Base-by-base conservation (phyloP, 805 yeast genomes). In the Ogataea trehalophila region DNA sequence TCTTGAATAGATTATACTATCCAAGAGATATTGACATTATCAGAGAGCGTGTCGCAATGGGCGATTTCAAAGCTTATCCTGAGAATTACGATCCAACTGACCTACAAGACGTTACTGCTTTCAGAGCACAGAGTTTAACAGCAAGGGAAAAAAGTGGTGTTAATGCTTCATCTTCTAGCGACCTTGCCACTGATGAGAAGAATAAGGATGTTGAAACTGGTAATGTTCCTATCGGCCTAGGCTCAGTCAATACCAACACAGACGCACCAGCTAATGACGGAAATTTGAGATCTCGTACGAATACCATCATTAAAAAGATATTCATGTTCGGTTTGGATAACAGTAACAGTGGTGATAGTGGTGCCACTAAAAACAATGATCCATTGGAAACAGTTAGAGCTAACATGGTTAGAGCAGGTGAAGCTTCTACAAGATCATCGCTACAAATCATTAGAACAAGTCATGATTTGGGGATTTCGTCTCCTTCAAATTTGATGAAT, bases 1-100 rank as follows among this genome's bases (percentile, higher is more conserved):
- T 77, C 39, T 52, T 76, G 43, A 75, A 65, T 55, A 70, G 75
- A 45, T 69, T 80, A 47, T 83, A 77, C 65, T 59, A 57, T 44
- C 95, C 95, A 2, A 61, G 67, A 36, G 94, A 86, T 59, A 73
- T 82, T 41, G 95, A 87, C 57, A 79, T 85, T 46, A 71, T 87
- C 42, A 72, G 94, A 46, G 94, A 85, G 56, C 65, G 75, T 51
- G 79, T 76, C 50, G 65, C 67, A 14, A 57, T 67, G 48, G 87
- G 88, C 7, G 76, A 69, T 45, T 84, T 71, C 58, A 71, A 69
- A 42, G 68, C 61, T 36, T 77, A 74, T 54, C 79, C 82, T 0
- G 58, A 51, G 1, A 77, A 75, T 17, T 78, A 72, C 55, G 83
- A 78, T 55, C 83, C 83, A 14, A 78, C 83, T 1, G 63, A 73